Evolutionary conservation across 768 basidiomycete species (phyloP).

Genomic region (Lyophyllum semitale): DNA sequence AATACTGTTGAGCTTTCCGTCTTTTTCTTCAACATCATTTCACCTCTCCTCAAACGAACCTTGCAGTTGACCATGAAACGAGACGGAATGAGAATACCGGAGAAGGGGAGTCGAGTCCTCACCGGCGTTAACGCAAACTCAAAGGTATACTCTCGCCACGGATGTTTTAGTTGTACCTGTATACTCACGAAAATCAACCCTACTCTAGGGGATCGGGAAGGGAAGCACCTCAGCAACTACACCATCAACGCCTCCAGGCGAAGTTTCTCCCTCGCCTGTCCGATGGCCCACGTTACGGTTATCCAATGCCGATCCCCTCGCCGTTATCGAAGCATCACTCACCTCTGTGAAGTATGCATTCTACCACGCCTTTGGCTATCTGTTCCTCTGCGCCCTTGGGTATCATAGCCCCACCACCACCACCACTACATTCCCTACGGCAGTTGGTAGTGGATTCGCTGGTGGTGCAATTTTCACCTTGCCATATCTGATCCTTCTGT

Average conservation of each 20-base stretch:
- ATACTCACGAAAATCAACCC: background rate
- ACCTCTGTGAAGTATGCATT: conserved; percentile 22
- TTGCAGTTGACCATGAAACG: background rate
- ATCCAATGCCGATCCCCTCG: conserved; percentile 10
- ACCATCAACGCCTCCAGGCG: background rate
- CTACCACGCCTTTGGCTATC: conserved; percentile 16
- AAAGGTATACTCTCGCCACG: background rate
- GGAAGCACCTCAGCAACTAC: background rate
- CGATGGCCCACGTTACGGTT: background rate
- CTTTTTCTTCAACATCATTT: background rate
- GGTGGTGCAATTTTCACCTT: conserved; percentile 20
- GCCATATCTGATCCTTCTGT: conserved; percentile 17
- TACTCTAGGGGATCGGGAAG: background rate
- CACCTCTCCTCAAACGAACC: background rate
- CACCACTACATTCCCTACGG: background rate
- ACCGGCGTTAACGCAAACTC: background rate
- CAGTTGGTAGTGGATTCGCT: conserved; percentile 12
- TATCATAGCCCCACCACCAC: conserved; percentile 3
- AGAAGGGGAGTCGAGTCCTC: background rate
- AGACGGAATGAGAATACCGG: background rate
- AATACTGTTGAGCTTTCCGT: background rate
- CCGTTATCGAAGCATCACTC: conserved; percentile 18
- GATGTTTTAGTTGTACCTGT: background rate
- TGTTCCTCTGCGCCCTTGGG: background rate
- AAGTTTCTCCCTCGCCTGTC: background rate